Conservation (phyloP, 2,329 filamentous ascomycete genomes). For the Endoconidiophora polonica region DNA sequence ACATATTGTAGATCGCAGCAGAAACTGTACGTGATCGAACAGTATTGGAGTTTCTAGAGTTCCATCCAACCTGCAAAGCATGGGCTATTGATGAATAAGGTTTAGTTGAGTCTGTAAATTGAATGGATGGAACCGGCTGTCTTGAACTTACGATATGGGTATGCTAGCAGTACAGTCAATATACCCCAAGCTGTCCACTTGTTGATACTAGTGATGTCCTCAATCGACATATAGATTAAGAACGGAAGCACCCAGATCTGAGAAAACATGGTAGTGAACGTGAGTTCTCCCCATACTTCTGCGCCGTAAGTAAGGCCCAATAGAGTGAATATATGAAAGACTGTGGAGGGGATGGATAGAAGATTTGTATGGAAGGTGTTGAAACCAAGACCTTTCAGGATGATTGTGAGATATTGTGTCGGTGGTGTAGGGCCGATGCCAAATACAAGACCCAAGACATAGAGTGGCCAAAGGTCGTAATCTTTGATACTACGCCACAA, state of each 20-base stretch:
- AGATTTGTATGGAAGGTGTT: conserved; percentile 37
- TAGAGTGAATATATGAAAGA: conserved; percentile 24
- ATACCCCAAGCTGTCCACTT: conserved; percentile 22
- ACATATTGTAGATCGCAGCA: conserved; percentile 38
- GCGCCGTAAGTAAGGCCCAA: conserved; percentile 30
- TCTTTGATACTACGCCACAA: conserved; percentile 37
- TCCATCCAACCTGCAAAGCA: conserved; percentile 39
- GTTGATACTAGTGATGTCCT: conserved; percentile 17
- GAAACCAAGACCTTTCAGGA: conserved; percentile 33
- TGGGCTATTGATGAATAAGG: conserved; percentile 21
- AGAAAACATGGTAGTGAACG: conserved; percentile 26
- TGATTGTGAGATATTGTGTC: conserved; percentile 34
- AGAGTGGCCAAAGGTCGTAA: conserved; percentile 42
- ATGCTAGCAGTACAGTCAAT: conserved; percentile 21
- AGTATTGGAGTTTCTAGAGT: conserved; percentile 39
- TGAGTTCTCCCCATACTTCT: conserved; percentile 26
- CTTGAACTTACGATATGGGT: conserved; percentile 18
- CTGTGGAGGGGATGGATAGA: conserved; percentile 32
- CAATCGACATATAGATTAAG: conserved; percentile 27
- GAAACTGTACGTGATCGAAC: conserved; percentile 42
- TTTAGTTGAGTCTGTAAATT: conserved; percentile 8
- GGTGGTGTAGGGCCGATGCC: conserved; percentile 31
- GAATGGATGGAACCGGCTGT: not conserved
- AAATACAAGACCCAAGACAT: conserved; percentile 30
- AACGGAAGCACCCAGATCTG: conserved; percentile 39